A percentile compares a stretch with the other conserved stretches of the same genome.
Evolutionary conservation across 2,329 filamentous ascomycete genomes (phyloP).

Genomic region (Fonsecaea erecta): DNA sequence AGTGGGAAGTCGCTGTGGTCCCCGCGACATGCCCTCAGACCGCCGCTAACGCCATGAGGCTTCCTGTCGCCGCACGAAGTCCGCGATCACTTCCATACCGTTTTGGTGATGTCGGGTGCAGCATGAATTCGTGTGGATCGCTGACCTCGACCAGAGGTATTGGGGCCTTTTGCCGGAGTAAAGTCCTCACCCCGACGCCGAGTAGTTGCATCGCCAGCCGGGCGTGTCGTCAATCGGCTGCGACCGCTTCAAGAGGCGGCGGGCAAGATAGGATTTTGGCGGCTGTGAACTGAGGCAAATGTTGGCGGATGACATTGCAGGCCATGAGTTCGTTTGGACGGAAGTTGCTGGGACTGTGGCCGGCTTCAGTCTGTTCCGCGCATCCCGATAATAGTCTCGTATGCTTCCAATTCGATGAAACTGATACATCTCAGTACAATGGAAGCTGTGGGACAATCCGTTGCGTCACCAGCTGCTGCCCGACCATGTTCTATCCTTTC

Average conservation of each 20-base stretch:
- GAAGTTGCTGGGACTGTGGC: background rate
- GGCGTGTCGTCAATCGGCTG: background rate
- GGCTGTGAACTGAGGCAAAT: too few species aligned
- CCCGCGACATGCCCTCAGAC: background rate
- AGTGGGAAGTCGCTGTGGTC: background rate
- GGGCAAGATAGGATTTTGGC: background rate
- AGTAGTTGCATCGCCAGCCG: background rate
- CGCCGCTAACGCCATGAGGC: background rate
- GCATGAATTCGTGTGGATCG: background rate
- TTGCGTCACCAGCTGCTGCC: background rate
- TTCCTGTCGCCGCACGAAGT: background rate
- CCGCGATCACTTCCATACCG: background rate
- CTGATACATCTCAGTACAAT: background rate
- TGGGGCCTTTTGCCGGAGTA: background rate
- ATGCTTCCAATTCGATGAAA: background rate
- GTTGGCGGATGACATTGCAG: background rate
- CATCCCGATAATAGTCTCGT: background rate
- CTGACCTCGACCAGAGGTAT: background rate
- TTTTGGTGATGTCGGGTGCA: background rate
- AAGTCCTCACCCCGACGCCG: background rate
- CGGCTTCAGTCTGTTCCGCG: background rate
- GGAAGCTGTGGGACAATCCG: background rate
- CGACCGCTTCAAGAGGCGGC: background rate
- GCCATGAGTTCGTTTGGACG: background rate
- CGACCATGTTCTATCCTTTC: background rate